Percentiles rank a stretch among this genome's conserved stretches.
Evolutionary conservation across 2,329 filamentous ascomycete genomes (phyloP).

Genomic region (Cucurbitaria berberidis): DNA sequence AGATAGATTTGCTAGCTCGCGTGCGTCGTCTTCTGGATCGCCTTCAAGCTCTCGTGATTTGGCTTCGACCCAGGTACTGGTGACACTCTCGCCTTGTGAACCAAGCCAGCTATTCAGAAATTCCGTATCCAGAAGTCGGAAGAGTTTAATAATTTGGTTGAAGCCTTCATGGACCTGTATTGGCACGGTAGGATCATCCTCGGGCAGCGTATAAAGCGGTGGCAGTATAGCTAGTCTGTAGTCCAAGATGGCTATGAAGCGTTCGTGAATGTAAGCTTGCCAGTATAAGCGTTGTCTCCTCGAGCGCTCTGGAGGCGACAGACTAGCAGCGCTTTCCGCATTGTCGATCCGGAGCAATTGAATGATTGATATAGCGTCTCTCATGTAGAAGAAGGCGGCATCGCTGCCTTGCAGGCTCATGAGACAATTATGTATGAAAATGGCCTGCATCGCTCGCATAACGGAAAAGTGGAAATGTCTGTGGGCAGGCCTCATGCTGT

Average conservation of each 20-base stretch:
- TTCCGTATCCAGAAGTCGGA: constrained; percentile 52
- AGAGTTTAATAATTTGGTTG: constrained; percentile 54
- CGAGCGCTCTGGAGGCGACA: constrained; percentile 49
- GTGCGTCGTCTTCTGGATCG: constrained; percentile 45
- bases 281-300: constrained; percentile 60
- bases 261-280: constrained; percentile 63
- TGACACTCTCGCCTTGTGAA: constrained; percentile 44
- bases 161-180: constrained; percentile 52
- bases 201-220: constrained; percentile 48
- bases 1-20: constrained; percentile 48
- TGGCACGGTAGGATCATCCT: constrained; percentile 50
- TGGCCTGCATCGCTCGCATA: constrained; percentile 57
- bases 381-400: constrained; percentile 58
- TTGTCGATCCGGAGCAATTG: constrained; percentile 51
- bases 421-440: constrained; percentile 61
- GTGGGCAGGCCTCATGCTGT: constrained; percentile 46
- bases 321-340: constrained; percentile 37
- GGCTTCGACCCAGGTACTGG: constrained; percentile 53
- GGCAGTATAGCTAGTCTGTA: constrained; percentile 54
- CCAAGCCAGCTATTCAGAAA: constrained; percentile 56
- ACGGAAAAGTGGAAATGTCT: constrained; percentile 52
- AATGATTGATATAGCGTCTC: constrained; percentile 56
- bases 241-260: constrained; percentile 61
- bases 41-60: constrained; percentile 54
- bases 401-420: constrained; percentile 58